A percentile compares a stretch with the other conserved stretches of the same genome.
phyloP scores from a whole-genome alignment of 495 filamentous ascomycete species.

The Hypoxylon subgilvum region DNA sequence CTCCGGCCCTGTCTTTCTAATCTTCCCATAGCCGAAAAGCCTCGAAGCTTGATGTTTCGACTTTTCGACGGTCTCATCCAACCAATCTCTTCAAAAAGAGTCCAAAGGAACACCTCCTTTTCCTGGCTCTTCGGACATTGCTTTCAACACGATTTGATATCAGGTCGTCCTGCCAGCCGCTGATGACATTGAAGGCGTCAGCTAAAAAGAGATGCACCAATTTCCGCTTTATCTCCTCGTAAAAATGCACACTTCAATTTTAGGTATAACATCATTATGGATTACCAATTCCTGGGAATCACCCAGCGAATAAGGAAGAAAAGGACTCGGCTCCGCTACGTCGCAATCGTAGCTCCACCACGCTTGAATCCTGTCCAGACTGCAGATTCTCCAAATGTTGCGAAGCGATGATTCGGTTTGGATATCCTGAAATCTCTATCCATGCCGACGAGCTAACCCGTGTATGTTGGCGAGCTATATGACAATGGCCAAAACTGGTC shows the following conservation, averaged over 20 bases:
- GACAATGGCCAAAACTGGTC: slow-evolving; percentile 13
- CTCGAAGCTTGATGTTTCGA: slow-evolving; percentile 3
- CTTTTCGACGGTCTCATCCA: slow-evolving; percentile 21
- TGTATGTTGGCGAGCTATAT: slow-evolving; percentile 22
- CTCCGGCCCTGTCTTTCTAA: slow-evolving; percentile 26
- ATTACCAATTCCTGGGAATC: background rate
- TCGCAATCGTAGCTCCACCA: slow-evolving; percentile 22
- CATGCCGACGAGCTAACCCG: slow-evolving; percentile 12
- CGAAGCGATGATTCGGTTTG: slow-evolving; percentile 23
- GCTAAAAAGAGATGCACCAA: background rate
- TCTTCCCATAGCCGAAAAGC: background rate
- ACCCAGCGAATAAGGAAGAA: slow-evolving; percentile 13
- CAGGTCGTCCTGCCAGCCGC: background rate
- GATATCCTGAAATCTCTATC: slow-evolving; percentile 16
- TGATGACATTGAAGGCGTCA: slow-evolving; percentile 15
- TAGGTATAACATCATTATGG: no score
- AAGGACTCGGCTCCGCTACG: slow-evolving; percentile 20
- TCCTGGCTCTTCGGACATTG: slow-evolving; percentile 21
- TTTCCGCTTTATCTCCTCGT: slow-evolving; percentile 1
- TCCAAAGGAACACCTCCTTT: slow-evolving; percentile 24
- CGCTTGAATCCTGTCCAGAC: slow-evolving; percentile 21
- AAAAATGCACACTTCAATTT: no score
- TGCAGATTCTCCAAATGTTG: slow-evolving; percentile 13
- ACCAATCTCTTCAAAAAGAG: slow-evolving; percentile 5
- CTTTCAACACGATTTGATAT: slow-evolving; percentile 15